These are phyloP conservation scores for Ustilago shanxiensis DNA, from an alignment of 1,284 basidiomycete genomes.

Conservation along the genomic window DNA sequence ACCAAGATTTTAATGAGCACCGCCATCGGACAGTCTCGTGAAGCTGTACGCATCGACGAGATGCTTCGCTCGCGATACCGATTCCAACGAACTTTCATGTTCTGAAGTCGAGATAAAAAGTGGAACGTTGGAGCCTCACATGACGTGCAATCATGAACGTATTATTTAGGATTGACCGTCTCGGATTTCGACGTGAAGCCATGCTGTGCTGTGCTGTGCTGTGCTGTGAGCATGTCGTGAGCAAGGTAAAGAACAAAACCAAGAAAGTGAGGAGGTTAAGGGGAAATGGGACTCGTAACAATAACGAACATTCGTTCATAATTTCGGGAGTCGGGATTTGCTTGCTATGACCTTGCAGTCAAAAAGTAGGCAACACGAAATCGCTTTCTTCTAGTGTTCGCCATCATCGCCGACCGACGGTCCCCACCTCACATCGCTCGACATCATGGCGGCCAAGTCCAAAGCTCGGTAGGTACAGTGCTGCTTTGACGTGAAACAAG, in stretches of 20 bases:
- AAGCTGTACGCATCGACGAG: slow-evolving; percentile 15
- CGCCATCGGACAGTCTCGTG: background rate
- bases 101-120: slow-evolving; percentile 2
- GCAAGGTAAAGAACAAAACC: background rate
- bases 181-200: background rate
- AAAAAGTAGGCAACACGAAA: slow-evolving; percentile 11
- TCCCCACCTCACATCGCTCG: background rate
- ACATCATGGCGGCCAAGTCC: slow-evolving; percentile 64
- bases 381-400: slow-evolving; percentile 6
- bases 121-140: background rate
- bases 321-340: background rate
- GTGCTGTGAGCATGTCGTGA: background rate
- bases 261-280: background rate
- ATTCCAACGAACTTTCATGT: slow-evolving; percentile 28
- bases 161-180: background rate
- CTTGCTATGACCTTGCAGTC: slow-evolving; percentile 4
- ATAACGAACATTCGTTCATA: background rate
- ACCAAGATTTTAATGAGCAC: background rate
- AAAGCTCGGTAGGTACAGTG: slow-evolving; percentile 60
- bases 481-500: background rate
- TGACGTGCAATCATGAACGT: background rate
- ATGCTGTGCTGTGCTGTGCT: background rate
- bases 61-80: slow-evolving; percentile 32
- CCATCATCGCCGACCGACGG: slow-evolving; percentile 2
- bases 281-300: background rate